Evolutionary conservation across 768 basidiomycete genomes (phyloP).

Genomic region (Sutorius australiensis): DNA sequence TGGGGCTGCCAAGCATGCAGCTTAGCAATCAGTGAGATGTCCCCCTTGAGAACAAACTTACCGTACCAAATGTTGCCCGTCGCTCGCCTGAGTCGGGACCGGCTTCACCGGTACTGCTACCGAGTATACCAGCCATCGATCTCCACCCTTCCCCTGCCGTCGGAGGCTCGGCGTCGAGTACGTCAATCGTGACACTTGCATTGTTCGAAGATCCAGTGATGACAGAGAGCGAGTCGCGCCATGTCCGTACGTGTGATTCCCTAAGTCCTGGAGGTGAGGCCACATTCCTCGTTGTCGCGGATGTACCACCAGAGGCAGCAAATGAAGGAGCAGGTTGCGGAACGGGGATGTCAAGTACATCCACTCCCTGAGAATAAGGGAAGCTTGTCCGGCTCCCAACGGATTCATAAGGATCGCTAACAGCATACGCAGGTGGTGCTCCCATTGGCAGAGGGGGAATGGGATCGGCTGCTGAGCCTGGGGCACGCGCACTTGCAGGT

Average conservation of each 20-base stretch:
- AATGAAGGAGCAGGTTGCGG: slow-evolving; percentile 58
- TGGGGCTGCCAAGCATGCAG: slow-evolving; percentile 36
- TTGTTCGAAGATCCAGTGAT: slow-evolving; percentile 31
- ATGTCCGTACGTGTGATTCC: slow-evolving; percentile 27
- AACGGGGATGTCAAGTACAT: slow-evolving; percentile 54
- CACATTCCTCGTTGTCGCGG: slow-evolving; percentile 15
- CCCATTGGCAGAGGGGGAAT: slow-evolving; percentile 19
- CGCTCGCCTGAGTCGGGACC: slow-evolving; percentile 31
- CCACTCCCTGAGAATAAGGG: slow-evolving; percentile 32
- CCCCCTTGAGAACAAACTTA: slow-evolving; percentile 34
- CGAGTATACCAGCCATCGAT: slow-evolving; percentile 36
- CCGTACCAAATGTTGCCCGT: slow-evolving; percentile 60
- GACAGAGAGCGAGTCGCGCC: slow-evolving; percentile 35
- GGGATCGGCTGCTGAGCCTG: slow-evolving; percentile 3
- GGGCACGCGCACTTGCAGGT: slow-evolving; percentile 33
- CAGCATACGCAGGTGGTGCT: slow-evolving; percentile 31
- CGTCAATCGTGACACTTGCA: slow-evolving; percentile 45
- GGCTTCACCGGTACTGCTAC: slow-evolving; percentile 14
- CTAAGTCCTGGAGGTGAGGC: slow-evolving; percentile 39
- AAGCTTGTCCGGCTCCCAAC: slow-evolving; percentile 23
- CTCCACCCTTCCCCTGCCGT: slow-evolving; percentile 59
- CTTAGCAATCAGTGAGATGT: slow-evolving; percentile 9
- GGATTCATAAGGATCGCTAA: slow-evolving; percentile 30
- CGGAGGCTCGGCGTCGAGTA: slow-evolving; percentile 70
- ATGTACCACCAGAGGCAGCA: slow-evolving; percentile 34